These are phyloP conservation scores for Pythium folliculosum DNA, from an alignment of 352 stramenopile genomes.

Conservation along the genomic window DNA sequence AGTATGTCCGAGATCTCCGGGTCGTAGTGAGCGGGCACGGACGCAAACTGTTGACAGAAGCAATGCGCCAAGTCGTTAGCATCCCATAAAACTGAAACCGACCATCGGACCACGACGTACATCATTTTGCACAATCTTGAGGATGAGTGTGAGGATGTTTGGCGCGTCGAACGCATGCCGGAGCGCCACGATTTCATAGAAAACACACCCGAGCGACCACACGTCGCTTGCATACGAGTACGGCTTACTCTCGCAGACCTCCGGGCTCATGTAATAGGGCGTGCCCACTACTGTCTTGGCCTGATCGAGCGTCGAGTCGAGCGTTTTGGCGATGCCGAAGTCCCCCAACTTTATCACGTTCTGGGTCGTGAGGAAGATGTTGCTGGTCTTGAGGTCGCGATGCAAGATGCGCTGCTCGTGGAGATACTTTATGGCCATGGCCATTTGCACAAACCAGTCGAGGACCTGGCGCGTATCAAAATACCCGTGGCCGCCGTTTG, in stretches of 20 bases:
- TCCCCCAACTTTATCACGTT: constrained; percentile 93
- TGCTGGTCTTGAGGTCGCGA: constrained; percentile 95
- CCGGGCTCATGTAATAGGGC: constrained; percentile 94
- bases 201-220: constrained; percentile 91
- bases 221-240: constrained; percentile 93
- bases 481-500: constrained; percentile 40
- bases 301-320: constrained; percentile 83
- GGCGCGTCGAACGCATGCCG: constrained; percentile 84
- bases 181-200: constrained; percentile 90
- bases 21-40: constrained; percentile 63
- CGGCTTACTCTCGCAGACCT: constrained; percentile 91
- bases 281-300: constrained; percentile 91
- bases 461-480: constrained; percentile 69
- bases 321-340: constrained; percentile 91
- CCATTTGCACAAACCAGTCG: constrained; percentile 94
- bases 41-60: constrained; percentile 36
- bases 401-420: constrained; percentile 91
- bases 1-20: constrained; percentile 56
- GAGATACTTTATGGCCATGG: constrained; percentile 93
- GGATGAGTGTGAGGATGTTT: constrained; percentile 82
- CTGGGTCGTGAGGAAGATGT: constrained; percentile 87
- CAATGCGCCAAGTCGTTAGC: background rate
- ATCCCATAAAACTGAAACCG: too few species aligned
- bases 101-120: constrained; percentile 21
- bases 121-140: constrained; percentile 86